Percentiles rank a stretch among this genome's conserved stretches.
These are phyloP conservation scores for Vachellia pachyceras DNA, from an alignment of 306 rosid species.

Conservation along the genomic window DNA sequence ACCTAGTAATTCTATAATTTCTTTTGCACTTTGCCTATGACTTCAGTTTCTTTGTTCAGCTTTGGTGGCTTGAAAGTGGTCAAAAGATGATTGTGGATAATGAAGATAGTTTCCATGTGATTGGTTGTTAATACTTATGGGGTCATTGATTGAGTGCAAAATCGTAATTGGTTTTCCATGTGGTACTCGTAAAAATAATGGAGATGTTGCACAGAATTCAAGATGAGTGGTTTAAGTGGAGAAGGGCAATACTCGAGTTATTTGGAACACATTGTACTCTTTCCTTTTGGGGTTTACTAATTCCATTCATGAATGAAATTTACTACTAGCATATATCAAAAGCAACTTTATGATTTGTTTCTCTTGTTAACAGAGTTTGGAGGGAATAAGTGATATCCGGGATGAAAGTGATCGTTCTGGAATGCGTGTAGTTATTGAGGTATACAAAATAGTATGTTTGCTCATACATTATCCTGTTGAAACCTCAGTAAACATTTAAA, in stretches of 20 bases:
- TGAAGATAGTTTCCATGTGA: neutral
- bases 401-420: slow-evolving; percentile 98
- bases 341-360: slow-evolving; percentile 11
- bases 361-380: slow-evolving; percentile 64
- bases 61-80: neutral
- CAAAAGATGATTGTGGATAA: neutral
- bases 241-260: neutral
- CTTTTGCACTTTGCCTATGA: neutral
- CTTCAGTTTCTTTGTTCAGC: neutral
- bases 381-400: slow-evolving; percentile 91
- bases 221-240: neutral
- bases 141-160: neutral
- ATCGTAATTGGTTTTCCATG: neutral
- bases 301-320: neutral
- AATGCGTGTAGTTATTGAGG: slow-evolving; percentile 97
- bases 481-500: neutral
- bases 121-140: neutral
- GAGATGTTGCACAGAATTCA: neutral
- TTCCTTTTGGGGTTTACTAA: neutral
- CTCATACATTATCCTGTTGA: slow-evolving; percentile 16
- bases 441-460: slow-evolving; percentile 33
- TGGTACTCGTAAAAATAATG: neutral
- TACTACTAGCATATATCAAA: slow-evolving; percentile 18
- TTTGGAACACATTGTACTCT: neutral
- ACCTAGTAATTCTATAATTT: neutral